Evolutionary conservation across 495 filamentous ascomycete genomes (phyloP).

Genomic region (Penicillium odoratum): DNA sequence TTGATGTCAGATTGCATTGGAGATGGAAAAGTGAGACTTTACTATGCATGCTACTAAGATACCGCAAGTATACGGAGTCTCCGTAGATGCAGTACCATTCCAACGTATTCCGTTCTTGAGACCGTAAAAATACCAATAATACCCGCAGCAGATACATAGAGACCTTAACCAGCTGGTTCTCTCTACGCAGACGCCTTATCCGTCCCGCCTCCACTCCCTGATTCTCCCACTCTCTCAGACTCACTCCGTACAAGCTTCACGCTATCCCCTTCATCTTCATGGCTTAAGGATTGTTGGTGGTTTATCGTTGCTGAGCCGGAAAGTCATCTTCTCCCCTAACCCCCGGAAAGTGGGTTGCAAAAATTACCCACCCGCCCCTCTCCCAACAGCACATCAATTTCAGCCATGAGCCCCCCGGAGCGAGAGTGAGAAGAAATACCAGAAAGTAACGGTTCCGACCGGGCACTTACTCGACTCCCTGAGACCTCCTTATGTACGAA

Average conservation of each 20-base stretch:
- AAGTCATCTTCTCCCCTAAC: neutral
- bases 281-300: conserved; percentile 4
- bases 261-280: conserved; percentile 3
- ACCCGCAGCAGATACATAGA: conserved; percentile 5
- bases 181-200: conserved; percentile 21
- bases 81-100: too few relatives aligned
- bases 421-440: conserved; percentile 16
- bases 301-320: conserved; percentile 9
- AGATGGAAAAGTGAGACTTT: neutral
- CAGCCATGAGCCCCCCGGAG: conserved; percentile 27
- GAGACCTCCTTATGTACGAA: conserved; percentile 36
- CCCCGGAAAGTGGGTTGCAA: conserved; percentile 24
- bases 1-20: neutral
- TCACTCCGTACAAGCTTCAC: neutral
- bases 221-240: conserved; percentile 10
- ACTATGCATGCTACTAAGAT: neutral
- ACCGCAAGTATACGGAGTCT: too few relatives aligned
- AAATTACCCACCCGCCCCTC: conserved; percentile 25
- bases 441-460: neutral
- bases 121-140: neutral
- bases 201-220: conserved; percentile 23
- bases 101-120: neutral
- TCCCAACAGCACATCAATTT: conserved; percentile 11
- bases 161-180: neutral
- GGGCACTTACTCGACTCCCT: neutral